Evolutionary conservation across 2,329 filamentous ascomycete genomes (phyloP).

Genomic region (Fusarium odoratissimum): DNA sequence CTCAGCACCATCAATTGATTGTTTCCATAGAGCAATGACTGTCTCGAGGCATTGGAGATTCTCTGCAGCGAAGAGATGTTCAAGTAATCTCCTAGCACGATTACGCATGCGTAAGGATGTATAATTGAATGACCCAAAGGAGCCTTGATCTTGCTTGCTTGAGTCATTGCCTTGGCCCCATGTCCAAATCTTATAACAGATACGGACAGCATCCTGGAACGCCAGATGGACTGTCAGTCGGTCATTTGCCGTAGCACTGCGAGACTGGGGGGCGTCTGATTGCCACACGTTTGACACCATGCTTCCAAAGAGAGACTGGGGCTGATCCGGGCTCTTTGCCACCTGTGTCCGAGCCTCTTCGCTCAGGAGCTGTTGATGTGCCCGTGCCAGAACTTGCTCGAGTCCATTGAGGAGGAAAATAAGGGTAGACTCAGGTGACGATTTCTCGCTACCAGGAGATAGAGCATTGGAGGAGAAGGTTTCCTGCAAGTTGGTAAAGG

Average conservation of each 20-base stretch:
- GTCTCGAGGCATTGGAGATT: conserved; percentile 94
- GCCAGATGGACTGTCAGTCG: conserved; percentile 93
- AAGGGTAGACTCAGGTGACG: conserved; percentile 74
- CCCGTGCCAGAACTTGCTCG: conserved; percentile 88
- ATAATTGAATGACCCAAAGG: conserved; percentile 86
- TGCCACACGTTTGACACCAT: conserved; percentile 94
- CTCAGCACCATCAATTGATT: conserved; percentile 57
- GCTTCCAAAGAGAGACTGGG: conserved; percentile 90
- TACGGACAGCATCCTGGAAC: conserved; percentile 93
- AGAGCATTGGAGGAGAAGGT: conserved; percentile 63
- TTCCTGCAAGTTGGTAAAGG: conserved; percentile 76
- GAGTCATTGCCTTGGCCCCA: conserved; percentile 80
- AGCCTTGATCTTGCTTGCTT: conserved; percentile 70
- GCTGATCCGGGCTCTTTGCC: conserved; percentile 82
- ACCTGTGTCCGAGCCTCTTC: conserved; percentile 78
- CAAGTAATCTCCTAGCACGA: conserved; percentile 84
- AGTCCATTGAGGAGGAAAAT: conserved; percentile 92
- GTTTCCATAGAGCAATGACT: conserved; percentile 84
- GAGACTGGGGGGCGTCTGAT: conserved; percentile 79
- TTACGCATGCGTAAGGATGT: conserved; percentile 93
- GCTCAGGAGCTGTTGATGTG: conserved; percentile 81
- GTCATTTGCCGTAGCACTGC: conserved; percentile 90
- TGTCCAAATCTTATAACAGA: conserved; percentile 94
- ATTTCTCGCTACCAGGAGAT: conserved; percentile 40
- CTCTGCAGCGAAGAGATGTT: conserved; percentile 93